Base-by-base conservation (phyloP, 1,139 yeast genomes). In the Suhomyces bribrorum region DNA sequence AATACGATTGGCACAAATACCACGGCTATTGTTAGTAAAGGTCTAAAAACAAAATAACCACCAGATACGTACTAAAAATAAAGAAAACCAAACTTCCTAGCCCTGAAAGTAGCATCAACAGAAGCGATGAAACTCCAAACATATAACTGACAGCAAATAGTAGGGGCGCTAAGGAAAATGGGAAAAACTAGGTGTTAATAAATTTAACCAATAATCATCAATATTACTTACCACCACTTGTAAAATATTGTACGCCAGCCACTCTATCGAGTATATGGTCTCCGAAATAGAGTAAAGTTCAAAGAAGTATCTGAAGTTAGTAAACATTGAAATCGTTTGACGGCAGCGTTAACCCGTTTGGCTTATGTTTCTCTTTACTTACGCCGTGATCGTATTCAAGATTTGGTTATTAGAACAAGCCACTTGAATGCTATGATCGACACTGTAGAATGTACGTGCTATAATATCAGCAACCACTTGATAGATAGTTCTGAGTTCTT, bases 11-110 rank as follows among this genome's bases (percentile, higher is more conserved):
- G 27, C 15, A 29, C 25, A 12, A 29, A 16, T 7, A 29, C 15
- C 2, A 29, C 16, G 14, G 32, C 37, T 34, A 26, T 12, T 11
- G 32, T 34, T 29, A 34, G 37, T 34, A 29, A 15, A 14, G 5
- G 8, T 7, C 14, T 11, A 8, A 5, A 26, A 13, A 11, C 12
- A 12, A 12, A 12, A 13, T 13, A n/a, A n/a, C n/a, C n/a, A n/a
- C n/a, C n/a, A 26, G 7, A 16, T 3, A 31, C 39, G 9, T 36
- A 36, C 35, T 31, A 4, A 29, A 7, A 8, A 23, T 12, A 5
- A 31, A 16, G 14, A 36, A 31, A 4, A 28, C 17, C 5, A 17
- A 5, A 13, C 27, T 15, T 8, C 32, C 36, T 5, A 36, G 7
- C 3, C 28, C 16, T 11, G 35, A 17, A n/a, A 31, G 5, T 9